Conservation (phyloP, 2,329 filamentous ascomycete genomes). For the Colletotrichum horii region DNA sequence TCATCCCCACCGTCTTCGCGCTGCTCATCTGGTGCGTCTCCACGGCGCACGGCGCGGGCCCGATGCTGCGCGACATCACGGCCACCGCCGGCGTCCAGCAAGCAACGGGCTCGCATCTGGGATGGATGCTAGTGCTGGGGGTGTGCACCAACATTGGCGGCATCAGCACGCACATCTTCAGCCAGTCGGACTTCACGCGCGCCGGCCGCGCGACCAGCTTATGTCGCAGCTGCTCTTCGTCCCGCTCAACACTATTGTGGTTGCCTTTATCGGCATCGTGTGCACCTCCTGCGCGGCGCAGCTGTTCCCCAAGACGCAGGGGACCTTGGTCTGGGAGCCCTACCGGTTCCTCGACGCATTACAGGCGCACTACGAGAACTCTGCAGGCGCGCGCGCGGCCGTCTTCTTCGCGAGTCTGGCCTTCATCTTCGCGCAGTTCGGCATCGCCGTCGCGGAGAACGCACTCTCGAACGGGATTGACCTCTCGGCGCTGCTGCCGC, state of each 20-base stretch:
- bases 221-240: slow-evolving; percentile 31
- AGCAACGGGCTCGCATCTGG: slow-evolving; percentile 22
- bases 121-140: slow-evolving; percentile 31
- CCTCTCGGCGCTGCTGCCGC: slow-evolving; percentile 32
- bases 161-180: slow-evolving; percentile 32
- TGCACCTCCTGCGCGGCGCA: slow-evolving; percentile 32
- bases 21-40: slow-evolving; percentile 32
- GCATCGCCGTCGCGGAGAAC: slow-evolving; percentile 25
- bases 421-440: slow-evolving; percentile 25
- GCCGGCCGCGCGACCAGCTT: slow-evolving; percentile 31
- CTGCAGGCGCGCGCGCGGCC: slow-evolving; percentile 15
- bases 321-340: slow-evolving; percentile 31
- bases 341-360: slow-evolving; percentile 30
- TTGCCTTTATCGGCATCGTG: slow-evolving; percentile 32
- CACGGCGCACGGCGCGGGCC: slow-evolving; percentile 28
- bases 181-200: slow-evolving; percentile 34
- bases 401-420: slow-evolving; percentile 26
- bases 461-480: slow-evolving; percentile 29
- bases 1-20: slow-evolving; percentile 32
- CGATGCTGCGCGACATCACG: slow-evolving; percentile 27
- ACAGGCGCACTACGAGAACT: slow-evolving; percentile 17
- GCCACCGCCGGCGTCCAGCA: slow-evolving; percentile 24
- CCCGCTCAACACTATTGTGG: slow-evolving; percentile 28
- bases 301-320: slow-evolving; percentile 26
- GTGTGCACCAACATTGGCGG: slow-evolving; percentile 33